Evolutionary conservation across 2,329 filamentous ascomycete genomes (phyloP), one percentile per base, ranked within the genome.

Genomic region (Cryphonectria carpinicola): DNA sequence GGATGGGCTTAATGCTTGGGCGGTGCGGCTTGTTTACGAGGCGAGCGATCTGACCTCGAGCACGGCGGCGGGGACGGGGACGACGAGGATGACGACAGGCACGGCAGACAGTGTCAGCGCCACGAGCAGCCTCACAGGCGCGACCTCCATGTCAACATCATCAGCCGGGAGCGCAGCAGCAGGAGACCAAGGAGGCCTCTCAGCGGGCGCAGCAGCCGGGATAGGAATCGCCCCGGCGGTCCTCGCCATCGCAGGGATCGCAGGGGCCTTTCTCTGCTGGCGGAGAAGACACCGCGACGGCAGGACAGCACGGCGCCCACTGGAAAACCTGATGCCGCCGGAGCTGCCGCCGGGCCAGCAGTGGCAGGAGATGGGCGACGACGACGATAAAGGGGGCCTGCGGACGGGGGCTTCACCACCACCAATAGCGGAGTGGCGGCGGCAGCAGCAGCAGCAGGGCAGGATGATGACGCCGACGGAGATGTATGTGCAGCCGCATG

Each of bases 1-100:
- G 3, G 19, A 64, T 11, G 61, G 61, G 37, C 1, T 64, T 4
- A 64, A 64, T 39, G 61, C 61, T 11, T 64, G 61, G 61, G 61
- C 61, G 11, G 61, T 64, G 61, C 35, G 61, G 37, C 61, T 64
- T 22, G 39, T 64, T 6, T 64, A 64, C 6, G 19, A 64, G 37
- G 61, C 61, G n/a, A 64, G 61, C 7, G 61, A 64, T 1, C 2
- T 64, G 61, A 28, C 25, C 11, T 11, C 35, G 58, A 28, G 37
- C 35, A 46, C 61, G n/a, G 14, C 61, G 35, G 37, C 39, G 6
- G 17, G 1, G 11, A 1, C 32, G 3, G n/a, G n/a, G n/a, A n/a
- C n/a, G n/a, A n/a, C n/a, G n/a, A n/a, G n/a, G n/a, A 19, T n/a
- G 19, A 14, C 39, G 22, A 25, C 60, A 11, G 37, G 8, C 8